Conservation (phyloP, 225 moss, liverwort and hornwort genomes). For the Climacium dendroides region DNA sequence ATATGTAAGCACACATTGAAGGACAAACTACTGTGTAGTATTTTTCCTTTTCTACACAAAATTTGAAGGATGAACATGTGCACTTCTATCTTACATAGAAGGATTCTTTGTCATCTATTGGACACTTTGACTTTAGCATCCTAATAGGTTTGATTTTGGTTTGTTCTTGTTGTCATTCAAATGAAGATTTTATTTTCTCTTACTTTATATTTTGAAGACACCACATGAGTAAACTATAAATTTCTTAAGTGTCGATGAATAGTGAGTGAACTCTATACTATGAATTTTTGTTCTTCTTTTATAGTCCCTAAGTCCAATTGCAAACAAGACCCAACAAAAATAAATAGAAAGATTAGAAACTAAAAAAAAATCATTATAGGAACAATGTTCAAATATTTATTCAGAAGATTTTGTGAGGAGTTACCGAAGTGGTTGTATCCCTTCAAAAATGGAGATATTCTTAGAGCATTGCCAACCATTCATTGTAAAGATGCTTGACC, state of each 20-base stretch:
- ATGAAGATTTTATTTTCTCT: neutral
- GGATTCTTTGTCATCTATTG: no score
- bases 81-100: no score
- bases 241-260: neutral
- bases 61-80: no score
- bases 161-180: accelerated
- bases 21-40: no score
- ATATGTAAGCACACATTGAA: no score
- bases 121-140: accelerated
- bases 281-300: neutral
- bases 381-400: neutral
- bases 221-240: neutral
- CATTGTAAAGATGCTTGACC: no score
- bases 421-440: neutral
- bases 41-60: no score
- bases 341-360: neutral
- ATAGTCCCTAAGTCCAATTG: neutral
- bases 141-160: neutral
- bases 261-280: no score
- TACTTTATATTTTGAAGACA: neutral
- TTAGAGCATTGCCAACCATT: no score
- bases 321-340: neutral
- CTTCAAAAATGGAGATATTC: no score
- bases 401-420: neutral
- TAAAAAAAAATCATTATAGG: neutral